phyloP scores from a whole-genome alignment of 129 eudicot genomes.

The Gnaphalium uliginosum region DNA sequence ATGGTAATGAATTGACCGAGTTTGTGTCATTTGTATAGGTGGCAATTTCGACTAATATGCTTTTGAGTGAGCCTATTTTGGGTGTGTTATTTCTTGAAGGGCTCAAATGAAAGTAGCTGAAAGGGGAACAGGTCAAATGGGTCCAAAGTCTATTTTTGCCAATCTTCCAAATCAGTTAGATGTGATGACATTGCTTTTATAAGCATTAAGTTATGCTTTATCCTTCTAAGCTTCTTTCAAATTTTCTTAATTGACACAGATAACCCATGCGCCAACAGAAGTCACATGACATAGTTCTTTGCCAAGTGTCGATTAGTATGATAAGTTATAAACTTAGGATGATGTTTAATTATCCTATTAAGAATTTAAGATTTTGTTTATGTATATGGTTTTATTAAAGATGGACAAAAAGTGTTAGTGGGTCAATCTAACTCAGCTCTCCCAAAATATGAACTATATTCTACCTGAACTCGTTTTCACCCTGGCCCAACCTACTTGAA shows the following conservation, averaged over 20 bases:
- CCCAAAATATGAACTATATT: background rate
- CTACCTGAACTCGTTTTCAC: background rate
- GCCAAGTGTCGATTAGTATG: background rate
- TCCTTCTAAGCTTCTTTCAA: too few relatives aligned
- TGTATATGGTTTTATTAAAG: too few relatives aligned
- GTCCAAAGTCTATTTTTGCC: background rate
- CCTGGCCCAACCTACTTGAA: background rate
- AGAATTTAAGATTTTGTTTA: too few relatives aligned
- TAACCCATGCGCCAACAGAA: too few relatives aligned
- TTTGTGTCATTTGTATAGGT: background rate
- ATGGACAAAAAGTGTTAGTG: background rate
- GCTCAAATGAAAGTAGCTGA: background rate
- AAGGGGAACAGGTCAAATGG: background rate
- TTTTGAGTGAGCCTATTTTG: background rate
- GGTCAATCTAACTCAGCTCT: background rate
- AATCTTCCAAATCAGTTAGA: background rate
- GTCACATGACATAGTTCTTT: background rate
- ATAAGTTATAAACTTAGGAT: too few relatives aligned
- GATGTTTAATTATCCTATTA: too few relatives aligned
- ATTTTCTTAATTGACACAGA: too few relatives aligned
- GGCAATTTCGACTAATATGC: background rate
- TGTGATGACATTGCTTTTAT: too few relatives aligned
- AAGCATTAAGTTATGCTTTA: too few relatives aligned
- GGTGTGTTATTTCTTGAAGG: background rate
- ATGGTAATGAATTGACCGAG: constrained; percentile 47